phyloP scores from a whole-genome alignment of 2,329 filamentous ascomycete genomes.

The Fusarium abutilonis region DNA sequence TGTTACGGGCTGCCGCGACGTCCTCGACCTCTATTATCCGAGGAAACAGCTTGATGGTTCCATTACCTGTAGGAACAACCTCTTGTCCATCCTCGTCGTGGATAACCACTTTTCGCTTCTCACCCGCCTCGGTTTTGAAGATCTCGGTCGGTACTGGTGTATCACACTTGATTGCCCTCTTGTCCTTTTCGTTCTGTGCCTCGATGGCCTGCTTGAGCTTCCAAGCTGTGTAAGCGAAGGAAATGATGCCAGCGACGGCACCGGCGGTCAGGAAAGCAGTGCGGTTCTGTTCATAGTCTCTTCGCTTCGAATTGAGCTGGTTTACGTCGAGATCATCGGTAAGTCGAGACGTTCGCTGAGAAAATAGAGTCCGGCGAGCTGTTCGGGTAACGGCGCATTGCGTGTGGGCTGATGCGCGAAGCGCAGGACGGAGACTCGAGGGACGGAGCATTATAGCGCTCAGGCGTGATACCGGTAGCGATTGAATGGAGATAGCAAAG shows the following conservation, averaged over 20 bases:
- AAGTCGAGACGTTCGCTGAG: conserved; percentile 48
- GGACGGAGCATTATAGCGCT: conserved; percentile 47
- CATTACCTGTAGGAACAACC: conserved; percentile 82
- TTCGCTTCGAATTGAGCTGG: conserved; percentile 57
- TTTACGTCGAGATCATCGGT: conserved; percentile 62
- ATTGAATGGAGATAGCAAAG: neutral
- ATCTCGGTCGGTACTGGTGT: conserved; percentile 54
- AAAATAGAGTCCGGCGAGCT: conserved; percentile 46
- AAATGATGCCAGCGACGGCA: conserved; percentile 59
- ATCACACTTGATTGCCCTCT: conserved; percentile 56
- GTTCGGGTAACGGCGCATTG: conserved; percentile 38
- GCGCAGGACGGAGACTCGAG: conserved; percentile 46
- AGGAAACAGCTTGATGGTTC: conserved; percentile 82
- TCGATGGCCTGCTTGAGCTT: conserved; percentile 59
- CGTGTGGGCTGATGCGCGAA: conserved; percentile 40
- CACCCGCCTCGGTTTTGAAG: conserved; percentile 60
- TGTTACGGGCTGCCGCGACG: conserved; percentile 46
- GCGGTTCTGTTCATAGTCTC: conserved; percentile 62
- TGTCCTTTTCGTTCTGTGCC: conserved; percentile 48
- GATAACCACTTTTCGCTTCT: conserved; percentile 66
- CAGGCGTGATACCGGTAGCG: conserved; percentile 4
- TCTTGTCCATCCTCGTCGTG: conserved; percentile 76
- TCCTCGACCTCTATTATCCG: conserved; percentile 71
- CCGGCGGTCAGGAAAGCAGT: conserved; percentile 63
- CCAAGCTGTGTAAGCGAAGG: conserved; percentile 62